A percentile compares a stretch with the other conserved stretches of the same genome.
phyloP scores from a whole-genome alignment of 495 filamentous ascomycete species.

The Tuber umbilicatum region DNA sequence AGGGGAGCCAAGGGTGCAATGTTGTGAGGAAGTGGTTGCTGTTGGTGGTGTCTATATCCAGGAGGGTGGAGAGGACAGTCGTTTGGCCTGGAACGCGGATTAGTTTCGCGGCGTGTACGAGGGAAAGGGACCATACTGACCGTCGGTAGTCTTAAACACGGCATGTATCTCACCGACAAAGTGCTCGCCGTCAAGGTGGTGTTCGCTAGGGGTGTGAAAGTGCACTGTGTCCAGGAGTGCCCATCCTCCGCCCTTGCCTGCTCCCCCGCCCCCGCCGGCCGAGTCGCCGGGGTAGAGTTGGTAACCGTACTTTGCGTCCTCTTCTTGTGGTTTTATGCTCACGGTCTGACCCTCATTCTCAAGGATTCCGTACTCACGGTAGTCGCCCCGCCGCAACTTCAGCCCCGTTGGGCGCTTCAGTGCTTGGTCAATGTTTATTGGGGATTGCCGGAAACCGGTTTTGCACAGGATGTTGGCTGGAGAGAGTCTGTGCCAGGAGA shows the following conservation, averaged over 20 bases:
- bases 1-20: background rate
- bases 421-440: constrained; percentile 52
- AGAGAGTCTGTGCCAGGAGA: constrained; percentile 53
- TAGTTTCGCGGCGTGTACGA: background rate
- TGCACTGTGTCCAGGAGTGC: constrained; percentile 54
- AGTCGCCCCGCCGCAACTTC: constrained; percentile 16
- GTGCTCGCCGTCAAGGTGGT: constrained; percentile 50
- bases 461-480: constrained; percentile 49
- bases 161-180: constrained; percentile 60
- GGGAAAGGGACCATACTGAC: background rate
- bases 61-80: background rate
- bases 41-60: background rate
- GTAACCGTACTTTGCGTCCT: constrained; percentile 9
- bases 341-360: constrained; percentile 40
- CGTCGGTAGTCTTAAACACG: constrained; percentile 41
- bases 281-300: constrained; percentile 4
- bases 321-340: constrained; percentile 16
- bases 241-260: constrained; percentile 42
- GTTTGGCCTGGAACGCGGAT: background rate
- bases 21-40: background rate
- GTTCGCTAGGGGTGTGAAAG: constrained; percentile 65
- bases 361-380: constrained; percentile 9
- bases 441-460: constrained; percentile 56
- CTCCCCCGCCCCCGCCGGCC: background rate
- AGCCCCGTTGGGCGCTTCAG: constrained; percentile 8